A percentile compares a stretch with the other conserved stretches of the same genome.
Conservation (phyloP, 345 rosid species). For the Xanthoceras sorbifolium region DNA sequence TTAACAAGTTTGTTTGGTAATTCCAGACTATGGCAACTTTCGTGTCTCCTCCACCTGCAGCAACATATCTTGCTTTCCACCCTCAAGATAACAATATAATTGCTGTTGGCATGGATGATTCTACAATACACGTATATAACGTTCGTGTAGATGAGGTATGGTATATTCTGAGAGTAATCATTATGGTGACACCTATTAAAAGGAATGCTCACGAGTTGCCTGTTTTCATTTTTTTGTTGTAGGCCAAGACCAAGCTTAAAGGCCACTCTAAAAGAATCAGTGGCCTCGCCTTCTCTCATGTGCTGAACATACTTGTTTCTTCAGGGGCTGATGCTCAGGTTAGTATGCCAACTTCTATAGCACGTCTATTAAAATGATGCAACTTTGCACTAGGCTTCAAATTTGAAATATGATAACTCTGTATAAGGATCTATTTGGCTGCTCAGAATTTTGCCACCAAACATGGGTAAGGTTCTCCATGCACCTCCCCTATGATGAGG, state of each 20-base stretch:
- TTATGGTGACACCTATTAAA: neutral
- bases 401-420: neutral
- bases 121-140: constrained; percentile 40
- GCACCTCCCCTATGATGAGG: neutral
- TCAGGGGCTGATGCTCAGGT: constrained; percentile 92
- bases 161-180: neutral
- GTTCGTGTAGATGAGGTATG: constrained; percentile 45
- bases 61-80: constrained; percentile 53
- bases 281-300: constrained; percentile 76
- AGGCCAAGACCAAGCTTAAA: constrained; percentile 79
- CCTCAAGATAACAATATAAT: constrained; percentile 53
- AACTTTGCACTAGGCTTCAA: neutral
- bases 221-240: constrained; percentile 10
- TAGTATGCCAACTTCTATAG: neutral
- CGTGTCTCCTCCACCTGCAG: constrained; percentile 46
- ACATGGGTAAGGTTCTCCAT: neutral
- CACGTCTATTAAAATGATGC: neutral
- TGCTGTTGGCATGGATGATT: constrained; percentile 54
- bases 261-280: constrained; percentile 78
- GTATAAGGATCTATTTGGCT: neutral
- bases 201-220: neutral
- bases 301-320: constrained; percentile 64
- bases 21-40: constrained; percentile 44
- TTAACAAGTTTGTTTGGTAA: constrained; percentile 12
- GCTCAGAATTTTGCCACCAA: neutral